Evolutionary conservation across 2,329 filamentous ascomycete genomes (phyloP), one percentile per base, ranked within the genome.

Genomic region (Botryotinia calthae): DNA sequence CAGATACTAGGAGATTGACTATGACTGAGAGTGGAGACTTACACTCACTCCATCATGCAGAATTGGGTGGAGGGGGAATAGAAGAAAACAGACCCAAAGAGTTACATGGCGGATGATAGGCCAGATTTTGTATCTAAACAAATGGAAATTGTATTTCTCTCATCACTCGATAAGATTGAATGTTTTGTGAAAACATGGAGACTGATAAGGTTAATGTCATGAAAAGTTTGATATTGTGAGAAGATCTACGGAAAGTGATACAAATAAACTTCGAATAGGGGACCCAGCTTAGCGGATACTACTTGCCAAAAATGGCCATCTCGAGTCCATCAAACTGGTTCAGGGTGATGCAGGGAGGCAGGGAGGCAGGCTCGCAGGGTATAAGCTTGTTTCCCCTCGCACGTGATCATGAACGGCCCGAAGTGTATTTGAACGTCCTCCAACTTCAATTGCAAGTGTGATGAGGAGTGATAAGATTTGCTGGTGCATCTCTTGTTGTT

Each of bases 1-100:
- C 48, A 46, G 70, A 72, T 37, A 72, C 70, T 20, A 66, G 14
- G 25, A 28, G 44, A 20, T 58, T 72, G 70, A 72, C 70, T 18
- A 66, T 12, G 25, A 44, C 48, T 56, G 70, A 46, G 14, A 67
- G 70, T 46, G 70, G 37, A 46, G 70, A 72, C 6, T 44, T 56
- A 42, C 48, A 58, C 3, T 68, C 65, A 42, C 37, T 42, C 6
- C 48, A 67, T 31, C 48, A 44, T 22, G 18, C 14, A 44, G 65
- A 68, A 68, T 31, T 44, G 10, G 10, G 20, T 2, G 34, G 34
- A n/a, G 65, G 40, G 10, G 16, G 65, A 12, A 7, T 25, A 42
- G 34, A 56, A 12, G 37, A 40, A 31, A 6, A 48, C 14, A 56
- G 65, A 22, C 37, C 65, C 40, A 16, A 10, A 56, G 37, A 1